Base-by-base conservation (phyloP, 768 basidiomycete genomes). In the Suillus placidus region DNA sequence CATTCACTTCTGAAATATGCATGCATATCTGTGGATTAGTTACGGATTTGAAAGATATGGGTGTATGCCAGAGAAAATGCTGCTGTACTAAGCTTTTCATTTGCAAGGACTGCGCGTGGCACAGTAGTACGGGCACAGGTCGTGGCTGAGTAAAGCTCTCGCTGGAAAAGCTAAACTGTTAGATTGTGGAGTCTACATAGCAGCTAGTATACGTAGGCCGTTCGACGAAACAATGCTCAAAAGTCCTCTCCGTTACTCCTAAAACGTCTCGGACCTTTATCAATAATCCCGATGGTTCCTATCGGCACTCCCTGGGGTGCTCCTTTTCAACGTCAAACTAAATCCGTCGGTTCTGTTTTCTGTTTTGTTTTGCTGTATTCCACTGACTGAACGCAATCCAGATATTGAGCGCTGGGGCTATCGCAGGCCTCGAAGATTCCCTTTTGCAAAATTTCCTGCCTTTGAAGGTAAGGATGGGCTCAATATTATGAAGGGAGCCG, bases 221-320 rank as follows among this genome's bases (percentile, higher is more conserved):
- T 34, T 12, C 10, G 4, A 55, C 20, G 20, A 55, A 34, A 34
- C 12, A 13, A 34, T 55, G 6, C 18, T 34, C 32, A 30, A 9
- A 26, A 26, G 49, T 14, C 23, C 13, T 45, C 23, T 10, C 6
- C 34, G 23, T 23, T 37, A 4, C n/a, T 23, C n/a, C 35, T 23
- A 8, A 6, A 37, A 57, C 13, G 6, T 57, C 35, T 35, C 12
- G 20, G 13, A 57, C n/a, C 23, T 57, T n/a, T 37, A 23, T 37
- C 55, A 16, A 37, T n/a, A 9, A 37, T n/a, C 37, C n/a, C n/a
- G 14, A 77, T 76, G 71, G 58, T 71, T 63, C 69, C 71, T 37
- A 58, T 73, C 37, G 74, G 75, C 45, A 73, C 69, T 42, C 64
- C 75, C 30, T 73, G 74, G 72, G 72, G 76, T 49, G 23, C 65